Conservation (phyloP, 2,329 filamentous ascomycete genomes). For the Claviceps arundinis region DNA sequence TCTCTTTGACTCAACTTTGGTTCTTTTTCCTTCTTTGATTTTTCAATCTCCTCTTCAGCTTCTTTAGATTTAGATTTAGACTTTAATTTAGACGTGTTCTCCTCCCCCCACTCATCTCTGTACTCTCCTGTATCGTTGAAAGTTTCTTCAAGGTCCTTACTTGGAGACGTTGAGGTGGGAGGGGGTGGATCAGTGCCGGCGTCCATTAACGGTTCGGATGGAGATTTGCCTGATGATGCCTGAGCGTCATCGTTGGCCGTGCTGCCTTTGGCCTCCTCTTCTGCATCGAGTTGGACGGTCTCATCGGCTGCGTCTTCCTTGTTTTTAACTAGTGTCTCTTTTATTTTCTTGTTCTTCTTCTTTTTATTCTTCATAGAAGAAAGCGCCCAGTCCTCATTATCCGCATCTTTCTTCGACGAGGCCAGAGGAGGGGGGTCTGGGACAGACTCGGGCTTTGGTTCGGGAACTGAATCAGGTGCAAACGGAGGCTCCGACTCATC, state of each 20-base stretch:
- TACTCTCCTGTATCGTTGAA: slow-evolving; percentile 19
- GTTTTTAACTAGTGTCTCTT: slow-evolving; percentile 36
- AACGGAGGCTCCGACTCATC: slow-evolving; percentile 2
- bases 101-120: slow-evolving; percentile 23
- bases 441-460: slow-evolving; percentile 11
- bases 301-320: slow-evolving; percentile 32
- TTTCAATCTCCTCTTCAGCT: slow-evolving; percentile 20
- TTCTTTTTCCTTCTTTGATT: slow-evolving; percentile 23
- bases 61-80: slow-evolving; percentile 29
- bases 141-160: slow-evolving; percentile 30
- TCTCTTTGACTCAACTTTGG: slow-evolving; percentile 36
- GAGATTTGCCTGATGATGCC: slow-evolving; percentile 29
- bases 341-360: slow-evolving; percentile 40
- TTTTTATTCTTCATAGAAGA: slow-evolving; percentile 35
- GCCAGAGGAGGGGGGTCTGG: slow-evolving; percentile 7
- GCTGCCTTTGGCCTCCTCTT: slow-evolving; percentile 29
- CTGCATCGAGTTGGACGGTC: slow-evolving; percentile 31
- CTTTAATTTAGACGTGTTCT: slow-evolving; percentile 19
- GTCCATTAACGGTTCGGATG: slow-evolving; percentile 27
- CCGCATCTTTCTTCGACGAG: slow-evolving; percentile 1
- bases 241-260: slow-evolving; percentile 29
- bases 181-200: slow-evolving; percentile 30
- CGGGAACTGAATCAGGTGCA: slow-evolving; percentile 14
- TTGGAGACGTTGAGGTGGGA: slow-evolving; percentile 34
- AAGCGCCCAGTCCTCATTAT: slow-evolving; percentile 30